Evolutionary conservation across 2,329 filamentous ascomycete genomes (phyloP).

Genomic region (Xylogone sp.): DNA sequence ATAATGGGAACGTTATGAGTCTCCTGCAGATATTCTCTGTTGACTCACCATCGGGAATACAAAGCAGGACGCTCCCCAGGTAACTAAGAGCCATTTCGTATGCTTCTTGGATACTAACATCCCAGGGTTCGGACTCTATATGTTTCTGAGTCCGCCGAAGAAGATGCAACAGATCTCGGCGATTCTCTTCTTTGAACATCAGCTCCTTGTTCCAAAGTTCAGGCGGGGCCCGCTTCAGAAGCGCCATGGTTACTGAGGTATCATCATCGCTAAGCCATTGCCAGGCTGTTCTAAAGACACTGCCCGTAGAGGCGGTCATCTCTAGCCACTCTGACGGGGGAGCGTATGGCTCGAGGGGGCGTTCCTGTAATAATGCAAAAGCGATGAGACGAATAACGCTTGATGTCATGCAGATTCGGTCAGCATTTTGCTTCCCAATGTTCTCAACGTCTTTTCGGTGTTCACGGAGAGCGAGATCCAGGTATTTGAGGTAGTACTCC

Average conservation of each 20-base stretch:
- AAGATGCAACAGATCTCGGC: slow-evolving; percentile 9
- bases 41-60: slow-evolving; percentile 5
- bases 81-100: slow-evolving; percentile 15
- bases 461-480: slow-evolving; percentile 10
- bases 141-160: slow-evolving; percentile 7
- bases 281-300: slow-evolving; percentile 11
- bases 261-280: slow-evolving; percentile 9
- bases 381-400: slow-evolving; percentile 9
- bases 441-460: slow-evolving; percentile 13
- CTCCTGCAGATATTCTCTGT: slow-evolving; percentile 4
- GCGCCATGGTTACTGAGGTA: slow-evolving; percentile 9
- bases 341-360: slow-evolving; percentile 10
- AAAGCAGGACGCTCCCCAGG: slow-evolving; percentile 10
- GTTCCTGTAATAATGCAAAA: slow-evolving; percentile 14
- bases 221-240: slow-evolving; percentile 7
- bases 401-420: slow-evolving; percentile 15
- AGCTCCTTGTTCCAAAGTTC: background rate
- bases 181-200: slow-evolving; percentile 11
- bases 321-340: slow-evolving; percentile 16
- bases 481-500: slow-evolving; percentile 12
- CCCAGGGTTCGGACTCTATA: slow-evolving; percentile 13
- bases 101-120: slow-evolving; percentile 8
- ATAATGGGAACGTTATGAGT: slow-evolving; percentile 11
- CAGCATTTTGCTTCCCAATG: slow-evolving; percentile 13
- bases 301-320: slow-evolving; percentile 7